phyloP scores from a whole-genome alignment of 306 rosid genomes.

The Rosa rugosa region DNA sequence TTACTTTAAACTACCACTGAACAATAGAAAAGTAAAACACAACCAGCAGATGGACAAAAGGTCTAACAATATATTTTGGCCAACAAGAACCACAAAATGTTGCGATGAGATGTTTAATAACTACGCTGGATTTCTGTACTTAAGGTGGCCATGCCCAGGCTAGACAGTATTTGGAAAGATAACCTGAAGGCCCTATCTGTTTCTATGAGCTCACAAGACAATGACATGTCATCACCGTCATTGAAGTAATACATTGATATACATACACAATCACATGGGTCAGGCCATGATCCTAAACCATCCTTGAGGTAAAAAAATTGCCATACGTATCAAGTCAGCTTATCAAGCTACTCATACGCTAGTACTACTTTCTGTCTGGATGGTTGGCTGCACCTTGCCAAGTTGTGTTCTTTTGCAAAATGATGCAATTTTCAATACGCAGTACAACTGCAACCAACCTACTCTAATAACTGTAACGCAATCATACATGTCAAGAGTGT shows the following conservation, averaged over 20 bases:
- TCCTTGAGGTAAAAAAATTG: neutral
- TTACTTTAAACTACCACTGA: slow-evolving; percentile 3
- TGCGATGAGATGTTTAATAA: neutral
- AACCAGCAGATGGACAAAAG: neutral
- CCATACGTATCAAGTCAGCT: neutral
- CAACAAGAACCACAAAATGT: neutral
- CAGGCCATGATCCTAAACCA: neutral
- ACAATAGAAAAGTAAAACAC: neutral
- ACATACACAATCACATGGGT: neutral
- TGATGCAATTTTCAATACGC: neutral
- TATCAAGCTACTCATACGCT: neutral
- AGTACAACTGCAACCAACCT: neutral
- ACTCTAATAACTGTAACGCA: neutral
- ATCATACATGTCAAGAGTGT: neutral
- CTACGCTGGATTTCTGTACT: neutral
- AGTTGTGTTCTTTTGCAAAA: neutral
- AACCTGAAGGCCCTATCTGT: neutral
- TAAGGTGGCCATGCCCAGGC: neutral
- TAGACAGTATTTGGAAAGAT: neutral
- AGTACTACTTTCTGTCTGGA: neutral
- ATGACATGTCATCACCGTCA: neutral
- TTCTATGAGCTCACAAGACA: neutral
- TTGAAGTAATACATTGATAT: neutral
- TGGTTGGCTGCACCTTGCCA: neutral
- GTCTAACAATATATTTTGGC: neutral